Evolutionary conservation across 1,139 yeast species (phyloP), one percentile per base, ranked within the genome.

Genomic region (Insectozyma bohioensis): DNA sequence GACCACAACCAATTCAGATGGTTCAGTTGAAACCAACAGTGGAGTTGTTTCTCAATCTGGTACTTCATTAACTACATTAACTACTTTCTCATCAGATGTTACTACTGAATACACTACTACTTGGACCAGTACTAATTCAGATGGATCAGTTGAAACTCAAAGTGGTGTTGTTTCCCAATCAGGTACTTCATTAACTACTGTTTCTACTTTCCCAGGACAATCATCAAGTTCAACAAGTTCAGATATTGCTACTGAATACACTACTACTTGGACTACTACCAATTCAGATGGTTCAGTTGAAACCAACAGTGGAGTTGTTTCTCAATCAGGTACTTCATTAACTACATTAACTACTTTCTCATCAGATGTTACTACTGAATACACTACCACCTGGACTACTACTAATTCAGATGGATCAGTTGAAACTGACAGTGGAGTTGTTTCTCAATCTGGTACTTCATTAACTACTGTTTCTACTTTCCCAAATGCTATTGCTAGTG

Each of bases 81-180:
- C 23, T 10, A 20, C 12, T 2, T 29, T 28, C 24, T 20, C 25
- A 19, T n/a, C n/a, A n/a, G n/a, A n/a, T n/a, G n/a, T n/a, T n/a
- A n/a, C n/a, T n/a, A n/a, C 53, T 16, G 45, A 43, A n/a, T 48
- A 44, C 44, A 44, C 52, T 11, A 48, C 51, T 7, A 48, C 53
- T 2, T 39, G 43, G 38, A 32, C 43, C 6, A 39, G 47, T 5
- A 47, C 52, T n/a, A 38, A 39, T 17, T 13, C 42, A 12, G 44
- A 45, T 32, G 56, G 56, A 10, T 33, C 42, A 12, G 35, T 42
- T 22, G 30, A 37, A 13, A 48, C 53, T 16, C 42, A 33, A 8
- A 39, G 46, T 15, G 52, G 43, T 20, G 44, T 27, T 19, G 47
- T 44, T 8, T 12, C 31, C 12, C 16, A 25, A 15, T 18, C 24